Evolutionary conservation across 2,329 filamentous ascomycete species (phyloP), one percentile per base, ranked within the genome.

Genomic region (Nannizzia gypsea): DNA sequence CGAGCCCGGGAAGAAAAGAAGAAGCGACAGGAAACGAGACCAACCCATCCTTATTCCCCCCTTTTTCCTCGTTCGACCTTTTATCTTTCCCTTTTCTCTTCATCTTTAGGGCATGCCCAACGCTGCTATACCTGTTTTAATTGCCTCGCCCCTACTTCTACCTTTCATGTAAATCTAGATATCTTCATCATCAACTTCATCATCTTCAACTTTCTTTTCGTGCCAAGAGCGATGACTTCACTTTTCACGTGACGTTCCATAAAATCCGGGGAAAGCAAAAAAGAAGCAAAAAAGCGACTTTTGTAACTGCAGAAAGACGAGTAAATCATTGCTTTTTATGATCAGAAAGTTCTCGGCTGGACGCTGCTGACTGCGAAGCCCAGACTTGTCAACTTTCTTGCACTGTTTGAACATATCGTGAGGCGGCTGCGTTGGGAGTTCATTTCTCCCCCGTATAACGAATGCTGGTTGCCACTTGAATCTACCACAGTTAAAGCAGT

Each of bases 61-160:
- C 22, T 26, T 36, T 26, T 31, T 59, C 42, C 31, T 54, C n/a
- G 42, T 54, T 26, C 57, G 9, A 24, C 57, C 2, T n/a, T 36
- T 22, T 38, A 34, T 24, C 24, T 17, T 31, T 22, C 28, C 40
- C 34, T 26, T 52, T 31, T 54, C 26, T 31, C 28, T 54, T 24
- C 50, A 54, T 54, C 50, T 54, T 54, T 54, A 54, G 50, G 50
- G 50, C 50, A 31, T 54, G 50, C 50, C 50, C 50, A 54, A 54
- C 50, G 50, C 50, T 54, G 28, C 31, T 54, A 54, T 54, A 54
- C 26, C 2, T 31, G 38, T 17, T 31, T 26, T 52, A 20, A 54
- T 34, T n/a, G n/a, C n/a, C n/a, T 54, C 28, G 15, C 50, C 20
- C 9, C 17, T 26, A 50, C 44, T 26, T 26, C 8, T 31, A 54